phyloP scores from a whole-genome alignment of 2,329 filamentous ascomycete genomes.

The Colletotrichum sp. region DNA sequence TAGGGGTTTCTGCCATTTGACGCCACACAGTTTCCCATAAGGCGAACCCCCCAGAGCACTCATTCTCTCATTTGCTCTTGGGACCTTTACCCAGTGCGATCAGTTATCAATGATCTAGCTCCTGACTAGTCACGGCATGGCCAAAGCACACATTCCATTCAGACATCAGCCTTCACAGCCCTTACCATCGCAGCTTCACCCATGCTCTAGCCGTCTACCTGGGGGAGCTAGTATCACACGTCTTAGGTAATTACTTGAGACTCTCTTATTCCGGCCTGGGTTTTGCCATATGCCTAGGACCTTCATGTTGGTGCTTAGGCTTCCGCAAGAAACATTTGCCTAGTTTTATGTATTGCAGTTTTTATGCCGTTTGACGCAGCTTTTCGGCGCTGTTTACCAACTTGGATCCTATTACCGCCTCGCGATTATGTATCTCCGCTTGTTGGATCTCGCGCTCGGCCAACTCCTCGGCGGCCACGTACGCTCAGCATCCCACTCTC shows the following conservation, averaged over 20 bases:
- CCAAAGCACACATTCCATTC: neutral
- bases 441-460: neutral
- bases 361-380: neutral
- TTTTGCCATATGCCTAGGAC: rapidly evolving
- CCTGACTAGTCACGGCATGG: neutral
- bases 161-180: neutral
- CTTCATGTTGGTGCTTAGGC: neutral
- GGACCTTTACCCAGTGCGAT: rapidly evolving
- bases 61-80: neutral
- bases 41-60: neutral
- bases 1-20: neutral
- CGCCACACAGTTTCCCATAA: neutral
- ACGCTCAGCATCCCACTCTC: neutral
- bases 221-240: rapidly evolving
- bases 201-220: neutral
- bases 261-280: neutral
- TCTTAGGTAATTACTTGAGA: neutral
- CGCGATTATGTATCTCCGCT: neutral
- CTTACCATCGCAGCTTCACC: neutral
- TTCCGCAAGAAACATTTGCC: neutral
- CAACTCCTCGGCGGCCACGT: neutral
- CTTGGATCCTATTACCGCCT: neutral
- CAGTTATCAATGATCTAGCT: rapidly evolving
- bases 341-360: no score
- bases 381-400: neutral